Evolutionary conservation across 257 asterid species (phyloP), one percentile per base, ranked within the genome.

Genomic region (Anisodus acutangulus): DNA sequence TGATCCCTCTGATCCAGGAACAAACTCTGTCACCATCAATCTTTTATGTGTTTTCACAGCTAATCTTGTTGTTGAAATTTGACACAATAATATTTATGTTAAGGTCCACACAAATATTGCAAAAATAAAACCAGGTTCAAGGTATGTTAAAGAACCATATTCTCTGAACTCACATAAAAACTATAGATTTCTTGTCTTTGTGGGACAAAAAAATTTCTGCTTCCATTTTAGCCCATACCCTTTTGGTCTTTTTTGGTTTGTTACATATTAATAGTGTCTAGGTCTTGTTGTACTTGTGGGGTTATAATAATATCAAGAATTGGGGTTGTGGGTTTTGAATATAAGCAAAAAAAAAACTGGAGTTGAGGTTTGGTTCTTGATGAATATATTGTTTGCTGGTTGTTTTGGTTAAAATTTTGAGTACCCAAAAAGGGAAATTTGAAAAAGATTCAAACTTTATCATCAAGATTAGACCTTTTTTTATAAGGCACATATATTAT

Each of bases 21-120:
- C 99, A 95, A 95, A 89, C 89, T 92, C 99, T 95, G 98, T 88
- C 98, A 89, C 94, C 86, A 89, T 91, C 97, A 88, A 89, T 93
- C 95, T 91, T 88, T 80, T 85, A 90, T 89, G 94, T 90, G 91
- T 91, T 94, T 86, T 91, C 90, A 91, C 98, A 92, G 98, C 98
- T 95, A 91, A 93, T 90, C 84, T 79, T 94, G 94, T 92, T 85
- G 94, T 88, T 87, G 90, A 86, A 89, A 89, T 84, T 87, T 86
- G 95, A 86, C 91, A 89, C 92, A 93, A 63, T 31, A 71, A 78
- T 74, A 68, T 82, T 90, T 88, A 91, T 92, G 95, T 90, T 26
- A 91, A 90, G 95, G 95, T 88, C 94, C 98, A 91, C 95, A 89
- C 69, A 85, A 76, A 86, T 9, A 64, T 64, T 9, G 11, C 37